These are phyloP conservation scores for Sporothrix protearum DNA, from an alignment of 2,329 filamentous ascomycete genomes.

Conservation along the genomic window DNA sequence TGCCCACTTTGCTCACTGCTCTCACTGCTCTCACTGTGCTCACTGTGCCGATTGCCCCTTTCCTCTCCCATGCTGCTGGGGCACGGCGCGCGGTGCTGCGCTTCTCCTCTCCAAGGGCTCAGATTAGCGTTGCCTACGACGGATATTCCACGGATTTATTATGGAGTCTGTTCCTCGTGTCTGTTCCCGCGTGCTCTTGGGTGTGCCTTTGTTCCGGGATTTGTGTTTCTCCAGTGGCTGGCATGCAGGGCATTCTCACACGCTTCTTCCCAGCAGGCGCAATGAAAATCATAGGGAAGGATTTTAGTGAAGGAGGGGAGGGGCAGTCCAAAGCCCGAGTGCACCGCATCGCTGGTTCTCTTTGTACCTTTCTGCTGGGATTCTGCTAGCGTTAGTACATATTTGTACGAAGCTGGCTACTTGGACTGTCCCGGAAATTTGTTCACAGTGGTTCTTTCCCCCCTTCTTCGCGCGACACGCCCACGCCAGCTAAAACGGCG, in stretches of 20 bases:
- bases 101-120: not conserved
- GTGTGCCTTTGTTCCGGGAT: not conserved
- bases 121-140: not conserved
- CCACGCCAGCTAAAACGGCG: not conserved
- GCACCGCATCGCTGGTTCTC: not conserved
- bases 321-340: not conserved
- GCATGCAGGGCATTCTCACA: not conserved
- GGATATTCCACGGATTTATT: not conserved
- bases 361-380: slow-evolving; percentile 8
- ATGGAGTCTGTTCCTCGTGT: not conserved
- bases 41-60: not conserved
- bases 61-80: not conserved
- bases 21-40: too few relatives aligned
- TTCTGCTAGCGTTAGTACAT: not conserved
- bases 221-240: not conserved
- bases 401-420: too few relatives aligned
- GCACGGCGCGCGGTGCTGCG: slow-evolving; percentile 2
- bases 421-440: not conserved
- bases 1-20: too few relatives aligned
- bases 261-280: not conserved
- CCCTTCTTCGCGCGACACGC: not conserved
- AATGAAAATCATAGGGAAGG: not conserved
- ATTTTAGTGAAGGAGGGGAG: not conserved
- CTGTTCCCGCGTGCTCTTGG: not conserved
- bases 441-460: not conserved